A percentile compares a stretch with the other conserved stretches of the same genome.
These are phyloP conservation scores for Aureobasidium sp. DNA, from an alignment of 2,329 filamentous ascomycete genomes.

Conservation along the genomic window DNA sequence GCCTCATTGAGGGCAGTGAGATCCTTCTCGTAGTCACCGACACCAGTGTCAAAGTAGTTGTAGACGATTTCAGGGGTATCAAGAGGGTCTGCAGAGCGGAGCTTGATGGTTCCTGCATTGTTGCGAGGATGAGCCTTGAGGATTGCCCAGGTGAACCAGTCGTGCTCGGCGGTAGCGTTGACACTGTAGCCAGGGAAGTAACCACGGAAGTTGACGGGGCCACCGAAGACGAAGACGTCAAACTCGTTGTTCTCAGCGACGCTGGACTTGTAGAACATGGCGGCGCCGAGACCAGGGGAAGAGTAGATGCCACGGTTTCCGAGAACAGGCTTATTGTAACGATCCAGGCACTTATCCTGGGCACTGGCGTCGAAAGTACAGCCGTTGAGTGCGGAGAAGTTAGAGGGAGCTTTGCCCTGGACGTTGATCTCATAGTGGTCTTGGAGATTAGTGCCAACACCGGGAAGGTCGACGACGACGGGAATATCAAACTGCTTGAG, in stretches of 20 bases:
- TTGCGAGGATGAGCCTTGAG: slow-evolving; percentile 61
- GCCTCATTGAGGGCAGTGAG: slow-evolving; percentile 49
- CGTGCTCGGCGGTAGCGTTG: slow-evolving; percentile 37
- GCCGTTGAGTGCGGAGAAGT: slow-evolving; percentile 25
- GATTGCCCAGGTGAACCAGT: slow-evolving; percentile 44
- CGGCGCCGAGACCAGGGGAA: slow-evolving; percentile 48
- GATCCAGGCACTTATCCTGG: slow-evolving; percentile 34
- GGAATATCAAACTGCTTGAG: slow-evolving; percentile 49
- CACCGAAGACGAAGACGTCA: slow-evolving; percentile 51
- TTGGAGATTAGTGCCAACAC: slow-evolving; percentile 58
- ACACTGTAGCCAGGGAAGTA: slow-evolving; percentile 50
- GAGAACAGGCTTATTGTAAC: background rate
- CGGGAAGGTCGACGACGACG: slow-evolving; percentile 49
- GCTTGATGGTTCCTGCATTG: slow-evolving; percentile 52
- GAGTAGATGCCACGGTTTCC: slow-evolving; percentile 33
- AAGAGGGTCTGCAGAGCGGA: slow-evolving; percentile 56
- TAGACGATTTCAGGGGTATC: slow-evolving; percentile 58
- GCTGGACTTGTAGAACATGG: slow-evolving; percentile 36
- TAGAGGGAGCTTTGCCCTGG: slow-evolving; percentile 38
- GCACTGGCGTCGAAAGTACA: slow-evolving; percentile 39
- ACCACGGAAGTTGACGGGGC: slow-evolving; percentile 48
- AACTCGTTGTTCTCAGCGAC: slow-evolving; percentile 29
- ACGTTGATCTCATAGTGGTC: slow-evolving; percentile 53
- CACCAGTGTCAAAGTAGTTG: slow-evolving; percentile 50
- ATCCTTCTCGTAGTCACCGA: slow-evolving; percentile 33